Evolutionary conservation across 2,329 filamentous ascomycete genomes (phyloP).

Genomic region (Trichoderma simmonsii): DNA sequence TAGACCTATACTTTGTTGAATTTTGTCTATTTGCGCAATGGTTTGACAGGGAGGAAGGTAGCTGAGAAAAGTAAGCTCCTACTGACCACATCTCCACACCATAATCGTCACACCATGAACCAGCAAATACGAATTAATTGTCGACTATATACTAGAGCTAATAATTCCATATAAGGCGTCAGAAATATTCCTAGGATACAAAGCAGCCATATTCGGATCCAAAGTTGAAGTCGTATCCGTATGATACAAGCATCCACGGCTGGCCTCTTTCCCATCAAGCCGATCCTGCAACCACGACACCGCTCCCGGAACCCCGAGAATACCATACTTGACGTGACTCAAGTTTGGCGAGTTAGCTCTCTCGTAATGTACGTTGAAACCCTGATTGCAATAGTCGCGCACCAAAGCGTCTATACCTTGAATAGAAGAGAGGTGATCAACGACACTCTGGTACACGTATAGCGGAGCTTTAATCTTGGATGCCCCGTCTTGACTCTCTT

Average conservation of each 20-base stretch:
- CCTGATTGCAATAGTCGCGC: conserved; percentile 38
- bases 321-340: conserved; percentile 32
- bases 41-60: too few relatives aligned
- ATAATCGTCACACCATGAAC: background rate
- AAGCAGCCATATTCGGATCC: background rate
- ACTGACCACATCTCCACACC: background rate
- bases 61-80: background rate
- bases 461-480: conserved; percentile 45
- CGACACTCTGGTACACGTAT: conserved; percentile 48
- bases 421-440: conserved; percentile 44
- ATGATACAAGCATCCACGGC: background rate
- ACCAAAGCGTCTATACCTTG: conserved; percentile 43
- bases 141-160: background rate
- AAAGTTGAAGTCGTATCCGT: background rate
- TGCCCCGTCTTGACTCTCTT: conserved; percentile 31
- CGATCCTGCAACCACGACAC: conserved; percentile 19
- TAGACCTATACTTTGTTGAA: background rate
- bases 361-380: conserved; percentile 42
- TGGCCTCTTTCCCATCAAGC: conserved; percentile 6
- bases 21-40: background rate
- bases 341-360: conserved; percentile 38
- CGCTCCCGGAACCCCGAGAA: conserved; percentile 18
- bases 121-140: background rate
- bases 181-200: background rate
- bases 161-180: background rate